phyloP scores from a whole-genome alignment of 371 early-diverging fungal genomes.

The Lichtheimia ramosa region DNA sequence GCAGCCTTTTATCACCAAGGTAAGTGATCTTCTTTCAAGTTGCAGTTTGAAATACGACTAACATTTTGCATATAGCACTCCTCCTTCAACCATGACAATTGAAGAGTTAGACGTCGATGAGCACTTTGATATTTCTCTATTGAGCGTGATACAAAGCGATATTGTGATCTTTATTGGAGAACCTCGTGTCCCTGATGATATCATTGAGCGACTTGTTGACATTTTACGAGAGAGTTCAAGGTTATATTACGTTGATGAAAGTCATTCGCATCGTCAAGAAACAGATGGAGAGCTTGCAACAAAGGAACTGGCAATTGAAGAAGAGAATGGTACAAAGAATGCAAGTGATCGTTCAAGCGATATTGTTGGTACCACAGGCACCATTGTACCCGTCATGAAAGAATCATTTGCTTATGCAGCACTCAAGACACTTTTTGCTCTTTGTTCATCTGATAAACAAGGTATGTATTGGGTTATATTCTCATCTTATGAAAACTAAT shows the following conservation, averaged over 20 bases:
- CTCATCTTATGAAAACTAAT: not conserved
- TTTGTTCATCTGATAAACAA: conserved; percentile 60
- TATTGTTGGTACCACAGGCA: conserved; percentile 50
- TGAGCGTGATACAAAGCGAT: conserved; percentile 66
- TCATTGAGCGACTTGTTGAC: conserved; percentile 55
- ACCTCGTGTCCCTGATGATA: conserved; percentile 61
- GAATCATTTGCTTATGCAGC: conserved; percentile 76
- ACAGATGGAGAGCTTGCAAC: conserved; percentile 15
- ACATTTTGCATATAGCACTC: conserved; percentile 36
- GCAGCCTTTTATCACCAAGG: conserved; percentile 71
- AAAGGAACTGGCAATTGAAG: conserved; percentile 13
- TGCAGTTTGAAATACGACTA: too few species aligned
- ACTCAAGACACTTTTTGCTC: conserved; percentile 60
- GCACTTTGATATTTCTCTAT: conserved; percentile 74
- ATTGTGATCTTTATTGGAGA: conserved; percentile 70
- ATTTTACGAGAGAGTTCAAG: conserved; percentile 60
- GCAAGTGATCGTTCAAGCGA: conserved; percentile 32
- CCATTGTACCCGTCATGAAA: conserved; percentile 65
- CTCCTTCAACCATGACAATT: conserved; percentile 58
- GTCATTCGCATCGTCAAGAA: conserved; percentile 13
- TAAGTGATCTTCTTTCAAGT: conserved; percentile 17
- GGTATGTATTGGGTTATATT: conserved; percentile 41
- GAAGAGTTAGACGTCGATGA: conserved; percentile 77
- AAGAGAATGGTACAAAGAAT: conserved; percentile 3
- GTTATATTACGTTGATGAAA: conserved; percentile 47